phyloP scores from a whole-genome alignment of 345 rosid species.

The Acer campestre region DNA sequence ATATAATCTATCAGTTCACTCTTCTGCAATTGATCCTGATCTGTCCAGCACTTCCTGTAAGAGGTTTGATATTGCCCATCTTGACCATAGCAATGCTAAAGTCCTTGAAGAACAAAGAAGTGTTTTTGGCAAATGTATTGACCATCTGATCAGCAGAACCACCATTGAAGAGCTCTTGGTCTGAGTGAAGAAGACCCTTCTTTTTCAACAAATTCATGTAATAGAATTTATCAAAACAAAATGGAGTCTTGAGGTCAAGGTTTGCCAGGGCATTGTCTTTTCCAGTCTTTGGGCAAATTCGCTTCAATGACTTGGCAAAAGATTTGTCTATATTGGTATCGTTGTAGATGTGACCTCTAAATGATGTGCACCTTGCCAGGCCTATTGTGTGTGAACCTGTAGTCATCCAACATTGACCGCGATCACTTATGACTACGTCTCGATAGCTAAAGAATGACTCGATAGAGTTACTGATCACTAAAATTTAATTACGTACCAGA shows the following conservation, averaged over 20 bases:
- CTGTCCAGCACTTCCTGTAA: slow-evolving; percentile 42
- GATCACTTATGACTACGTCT: no score
- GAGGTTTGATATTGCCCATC: slow-evolving; percentile 45
- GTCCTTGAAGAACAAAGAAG: slow-evolving; percentile 31
- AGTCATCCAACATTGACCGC: no score
- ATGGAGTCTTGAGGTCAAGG: slow-evolving; percentile 28
- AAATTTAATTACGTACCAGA: slow-evolving; percentile 29
- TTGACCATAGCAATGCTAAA: slow-evolving; percentile 38
- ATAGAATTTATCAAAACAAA: slow-evolving; percentile 32
- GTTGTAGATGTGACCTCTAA: slow-evolving; percentile 31
- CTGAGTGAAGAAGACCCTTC: slow-evolving; percentile 46
- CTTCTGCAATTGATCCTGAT: slow-evolving; percentile 42
- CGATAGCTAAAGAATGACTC: no score
- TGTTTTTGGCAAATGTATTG: slow-evolving; percentile 23
- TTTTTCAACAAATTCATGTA: slow-evolving; percentile 32
- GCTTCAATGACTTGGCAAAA: slow-evolving; percentile 22
- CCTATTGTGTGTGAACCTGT: slow-evolving; percentile 44
- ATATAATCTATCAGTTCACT: slow-evolving; percentile 18
- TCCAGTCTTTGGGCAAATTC: slow-evolving; percentile 27
- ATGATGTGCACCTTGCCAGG: slow-evolving; percentile 32
- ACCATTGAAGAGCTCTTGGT: slow-evolving; percentile 42
- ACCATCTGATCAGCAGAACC: slow-evolving; percentile 29
- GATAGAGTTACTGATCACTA: neutral
- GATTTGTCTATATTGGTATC: slow-evolving; percentile 32
- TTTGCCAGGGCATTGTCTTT: slow-evolving; percentile 20